phyloP scores from a whole-genome alignment of 2,329 filamentous ascomycete genomes.

The Colletotrichum sp. region DNA sequence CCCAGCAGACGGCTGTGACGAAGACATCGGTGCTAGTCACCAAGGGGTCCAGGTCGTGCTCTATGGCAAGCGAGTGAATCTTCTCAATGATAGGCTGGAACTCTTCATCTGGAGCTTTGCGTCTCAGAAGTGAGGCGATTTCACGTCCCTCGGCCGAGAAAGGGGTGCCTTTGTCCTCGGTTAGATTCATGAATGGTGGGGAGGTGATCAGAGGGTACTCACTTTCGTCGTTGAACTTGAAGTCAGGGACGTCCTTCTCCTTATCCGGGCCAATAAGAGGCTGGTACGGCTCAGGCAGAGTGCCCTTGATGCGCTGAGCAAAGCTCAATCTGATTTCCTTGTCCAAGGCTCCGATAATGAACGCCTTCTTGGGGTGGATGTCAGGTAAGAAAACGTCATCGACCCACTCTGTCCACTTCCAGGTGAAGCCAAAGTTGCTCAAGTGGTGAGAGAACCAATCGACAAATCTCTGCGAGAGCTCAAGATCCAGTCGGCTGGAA shows the following conservation, averaged over 20 bases:
- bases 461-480: conserved; percentile 85
- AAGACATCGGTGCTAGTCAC: conserved; percentile 92
- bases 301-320: conserved; percentile 93
- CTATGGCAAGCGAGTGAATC: conserved; percentile 80
- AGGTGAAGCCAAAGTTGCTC: conserved; percentile 98
- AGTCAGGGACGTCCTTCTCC: conserved; percentile 94
- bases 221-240: conserved; percentile 85
- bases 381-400: conserved; percentile 81
- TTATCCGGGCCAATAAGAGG: conserved; percentile 82
- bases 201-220: conserved; percentile 37
- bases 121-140: conserved; percentile 77
- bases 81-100: conserved; percentile 81
- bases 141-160: conserved; percentile 87
- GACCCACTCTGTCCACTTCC: conserved; percentile 99
- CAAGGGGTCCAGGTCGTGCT: conserved; percentile 76
- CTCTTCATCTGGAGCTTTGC: conserved; percentile 85
- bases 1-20: conserved; percentile 89
- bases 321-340: conserved; percentile 98
- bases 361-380: conserved; percentile 88
- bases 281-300: conserved; percentile 84
- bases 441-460: conserved; percentile 99
- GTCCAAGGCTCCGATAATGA: conserved; percentile 88
- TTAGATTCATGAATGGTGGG: conserved; percentile 17
- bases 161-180: conserved; percentile 64
- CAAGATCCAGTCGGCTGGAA: conserved; percentile 82